Base-by-base conservation (phyloP, 108 stramenopile species). In the Fragilaria crotonensis region DNA sequence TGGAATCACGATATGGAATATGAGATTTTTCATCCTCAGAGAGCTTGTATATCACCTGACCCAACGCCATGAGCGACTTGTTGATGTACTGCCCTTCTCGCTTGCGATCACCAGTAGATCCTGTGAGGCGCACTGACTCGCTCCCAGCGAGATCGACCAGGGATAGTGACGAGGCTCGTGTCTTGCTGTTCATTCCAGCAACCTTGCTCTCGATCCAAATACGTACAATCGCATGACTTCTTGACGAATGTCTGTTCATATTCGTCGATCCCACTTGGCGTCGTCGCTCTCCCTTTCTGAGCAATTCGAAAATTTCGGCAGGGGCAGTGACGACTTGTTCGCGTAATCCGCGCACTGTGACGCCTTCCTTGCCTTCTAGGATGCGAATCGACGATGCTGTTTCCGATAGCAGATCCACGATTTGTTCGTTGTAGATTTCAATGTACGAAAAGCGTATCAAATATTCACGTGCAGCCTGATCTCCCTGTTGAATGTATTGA, bases 21-120 rank as follows among this genome's bases (percentile, higher is more conserved):
- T 77, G 78, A 14, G 49, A 54, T 21, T 50, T 30, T 53, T 54
- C 44, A 21, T 33, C 11, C 65, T 96, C 92, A 11, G 71, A 68
- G 4, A 95, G 60, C 50, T 84, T 78, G 60, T 84, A 76, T 14
- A 97, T 95, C 19, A 96, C 93, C 52, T 95, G 89, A 3, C 91
- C 88, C 30, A 99, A 73, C 3, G 96, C 84, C 63, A 97, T 87
- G 20, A 99, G 85, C 20, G 85, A 86, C 59, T 95, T 88, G 78
- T 99, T 99, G 63, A 99, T 99, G 64, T 95, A 95, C 30, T 95
- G 94, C 2, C 96, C 97, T 71, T 99, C 98, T 68, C 91, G 87
- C 48, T 81, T 85, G 33, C 98, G 85, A 7, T 71, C 75, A 4
- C 92, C 87, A 23, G 76, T 80, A 9, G 83, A 77, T 5, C 92